Base-by-base conservation (phyloP, 352 stramenopile genomes). In the Thalassiosira ordinaria region DNA sequence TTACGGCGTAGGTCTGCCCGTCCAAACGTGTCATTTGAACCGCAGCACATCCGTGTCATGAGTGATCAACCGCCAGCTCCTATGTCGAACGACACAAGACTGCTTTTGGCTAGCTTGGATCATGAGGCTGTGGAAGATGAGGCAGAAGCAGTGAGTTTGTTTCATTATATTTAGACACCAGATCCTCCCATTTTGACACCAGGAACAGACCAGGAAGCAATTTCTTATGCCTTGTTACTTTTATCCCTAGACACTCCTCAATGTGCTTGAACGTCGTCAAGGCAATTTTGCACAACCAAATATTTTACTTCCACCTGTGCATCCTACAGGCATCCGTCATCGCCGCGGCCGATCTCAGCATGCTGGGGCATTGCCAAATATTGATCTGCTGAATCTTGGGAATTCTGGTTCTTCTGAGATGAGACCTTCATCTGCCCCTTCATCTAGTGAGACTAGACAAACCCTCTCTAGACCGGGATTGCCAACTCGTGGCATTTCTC, bases 41-140 rank as follows among this genome's bases (percentile, higher is more conserved):
- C 41, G 41, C 33, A 55, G 20, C 46, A 29, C 20, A 11, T 29
- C 27, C 7, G 27, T 39, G 22, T 18, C 13, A 60, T 18, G 0
- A 46, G n/a, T 27, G 53, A 46, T 41, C 1, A 47, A 35, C 22
- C 16, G 22, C 41, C 46, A 26, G 22, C 14, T 8, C 39, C 24
- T 18, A 60, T 37, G 29, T 14, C 26, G 22, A 44, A 20, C 3
- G 57, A 82, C 57, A 53, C 59, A 24, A 27, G 26, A 1, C 47
- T 85, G 20, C 64, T 85, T 31, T 61, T 76, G 57, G 69, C 70
- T 20, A 80, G 69, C 65, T 67, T 85, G 41, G 77, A 85, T 5
- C 46, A 56, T n/a, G 51, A 69, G 41, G 37, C 49, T 39, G 18
- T 77, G 16, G 77, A 85, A 56, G 69, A 85, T 37, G 62, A 73